phyloP scores from a whole-genome alignment of 2,329 filamentous ascomycete genomes.

The Calonectria fujianensis region DNA sequence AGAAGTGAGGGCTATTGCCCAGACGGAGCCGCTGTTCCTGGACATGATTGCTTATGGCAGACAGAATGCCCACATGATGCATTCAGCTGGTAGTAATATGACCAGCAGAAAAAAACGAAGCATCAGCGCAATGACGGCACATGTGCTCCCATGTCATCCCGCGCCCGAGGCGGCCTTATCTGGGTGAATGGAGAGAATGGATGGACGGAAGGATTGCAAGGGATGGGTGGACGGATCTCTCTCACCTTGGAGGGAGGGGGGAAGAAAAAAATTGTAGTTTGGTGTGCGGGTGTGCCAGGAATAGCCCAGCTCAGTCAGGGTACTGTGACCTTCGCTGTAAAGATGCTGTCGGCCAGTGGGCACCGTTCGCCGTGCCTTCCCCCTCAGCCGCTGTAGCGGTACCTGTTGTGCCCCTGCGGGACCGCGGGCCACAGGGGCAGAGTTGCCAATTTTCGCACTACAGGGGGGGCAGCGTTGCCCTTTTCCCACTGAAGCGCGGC shows the following conservation, averaged over 20 bases:
- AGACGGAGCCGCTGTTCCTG: not conserved
- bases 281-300: slow-evolving; percentile 21
- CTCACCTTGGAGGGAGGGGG: not conserved
- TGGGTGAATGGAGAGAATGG: slow-evolving; percentile 37
- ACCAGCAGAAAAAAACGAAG: not conserved
- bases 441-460: not conserved
- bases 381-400: slow-evolving; percentile 34
- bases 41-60: slow-evolving; percentile 15
- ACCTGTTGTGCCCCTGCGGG: slow-evolving; percentile 23
- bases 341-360: slow-evolving; percentile 22
- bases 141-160: slow-evolving; percentile 29
- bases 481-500: slow-evolving; percentile 25
- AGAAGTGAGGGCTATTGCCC: slow-evolving; percentile 12
- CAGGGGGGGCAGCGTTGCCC: slow-evolving; percentile 1
- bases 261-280: slow-evolving; percentile 18
- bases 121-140: slow-evolving; percentile 3
- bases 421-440: slow-evolving; percentile 22
- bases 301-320: slow-evolving; percentile 26
- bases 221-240: slow-evolving; percentile 25
- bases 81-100: not conserved
- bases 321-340: slow-evolving; percentile 30
- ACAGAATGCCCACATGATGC: not conserved
- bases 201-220: slow-evolving; percentile 28
- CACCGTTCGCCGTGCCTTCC: slow-evolving; percentile 20
- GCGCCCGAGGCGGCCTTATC: slow-evolving; percentile 29